Evolutionary conservation across 805 yeast species (phyloP).

Genomic region (Candida ulmi): DNA sequence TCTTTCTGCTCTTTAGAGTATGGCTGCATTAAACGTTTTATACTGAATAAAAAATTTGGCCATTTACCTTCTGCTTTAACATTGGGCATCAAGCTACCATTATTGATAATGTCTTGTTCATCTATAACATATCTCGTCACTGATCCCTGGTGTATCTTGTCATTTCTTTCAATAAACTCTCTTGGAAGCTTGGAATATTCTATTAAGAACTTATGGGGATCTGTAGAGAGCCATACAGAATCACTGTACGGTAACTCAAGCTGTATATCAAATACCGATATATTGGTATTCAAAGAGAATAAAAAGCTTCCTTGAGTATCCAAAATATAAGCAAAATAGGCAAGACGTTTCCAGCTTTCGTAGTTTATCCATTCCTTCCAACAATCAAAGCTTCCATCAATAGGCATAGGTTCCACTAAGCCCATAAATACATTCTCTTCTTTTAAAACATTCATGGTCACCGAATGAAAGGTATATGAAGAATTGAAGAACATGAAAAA

Average conservation of each 20-base stretch:
- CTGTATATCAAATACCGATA: no score
- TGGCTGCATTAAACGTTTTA: conserved; percentile 28
- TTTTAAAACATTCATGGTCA: conserved; percentile 15
- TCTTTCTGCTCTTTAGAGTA: conserved; percentile 26
- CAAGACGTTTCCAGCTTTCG: conserved; percentile 39
- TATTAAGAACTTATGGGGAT: conserved; percentile 17
- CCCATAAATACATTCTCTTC: conserved; percentile 13
- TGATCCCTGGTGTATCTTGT: no score
- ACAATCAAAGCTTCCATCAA: conserved; percentile 4
- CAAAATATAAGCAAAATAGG: conserved; percentile 35
- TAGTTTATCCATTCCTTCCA: conserved; percentile 44
- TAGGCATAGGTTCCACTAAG: conserved; percentile 9
- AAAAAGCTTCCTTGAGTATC: conserved; percentile 37
- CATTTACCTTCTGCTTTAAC: conserved; percentile 27
- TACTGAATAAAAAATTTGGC: conserved; percentile 32
- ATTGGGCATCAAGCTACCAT: conserved; percentile 19
- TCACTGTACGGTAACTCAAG: conserved; percentile 35
- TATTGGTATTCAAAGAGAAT: conserved; percentile 23
- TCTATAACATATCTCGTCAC: neutral
- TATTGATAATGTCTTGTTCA: conserved; percentile 10
- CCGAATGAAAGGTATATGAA: conserved; percentile 19
- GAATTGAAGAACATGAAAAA: conserved; percentile 18
- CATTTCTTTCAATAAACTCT: conserved; percentile 10
- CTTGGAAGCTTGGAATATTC: conserved; percentile 26
- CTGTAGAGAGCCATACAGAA: conserved; percentile 35